A percentile compares a stretch with the other conserved stretches of the same genome.
These are phyloP conservation scores for Catunica adiposa DNA, from an alignment of 2,329 filamentous ascomycete genomes.

Conservation along the genomic window DNA sequence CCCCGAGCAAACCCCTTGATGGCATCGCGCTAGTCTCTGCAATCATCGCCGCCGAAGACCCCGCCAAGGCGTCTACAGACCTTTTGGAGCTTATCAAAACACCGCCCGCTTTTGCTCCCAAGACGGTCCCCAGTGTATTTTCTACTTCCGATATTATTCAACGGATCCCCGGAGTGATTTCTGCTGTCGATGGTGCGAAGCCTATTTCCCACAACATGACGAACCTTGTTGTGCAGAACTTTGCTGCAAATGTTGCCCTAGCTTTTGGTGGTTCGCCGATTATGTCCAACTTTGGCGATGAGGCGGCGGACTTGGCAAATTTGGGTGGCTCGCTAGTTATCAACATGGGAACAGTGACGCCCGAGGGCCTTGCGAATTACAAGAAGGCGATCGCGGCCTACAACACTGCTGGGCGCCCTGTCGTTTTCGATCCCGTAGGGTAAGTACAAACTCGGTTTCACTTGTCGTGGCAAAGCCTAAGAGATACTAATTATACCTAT, in stretches of 20 bases:
- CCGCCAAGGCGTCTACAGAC: constrained; percentile 42
- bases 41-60: constrained; percentile 57
- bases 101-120: constrained; percentile 20
- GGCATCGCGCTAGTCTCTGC: constrained; percentile 83
- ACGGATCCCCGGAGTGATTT: constrained; percentile 31
- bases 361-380: constrained; percentile 57
- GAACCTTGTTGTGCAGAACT: constrained; percentile 83
- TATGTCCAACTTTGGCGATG: constrained; percentile 77
- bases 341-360: constrained; percentile 87
- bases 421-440: constrained; percentile 83
- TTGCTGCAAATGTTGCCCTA: constrained; percentile 80
- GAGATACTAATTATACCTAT: neutral
- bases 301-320: constrained; percentile 63
- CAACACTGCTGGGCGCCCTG: constrained; percentile 57
- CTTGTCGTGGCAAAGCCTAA: neutral
- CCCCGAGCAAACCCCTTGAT: constrained; percentile 44
- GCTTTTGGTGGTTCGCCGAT: constrained; percentile 77
- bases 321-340: constrained; percentile 68
- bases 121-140: neutral
- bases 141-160: constrained; percentile 11
- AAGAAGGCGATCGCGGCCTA: constrained; percentile 61
- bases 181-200: constrained; percentile 41
- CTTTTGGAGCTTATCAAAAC: constrained; percentile 38
- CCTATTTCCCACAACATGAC: constrained; percentile 95
- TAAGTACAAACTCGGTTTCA: constrained; percentile 21